Evolutionary conservation across 352 stramenopile species (phyloP), one percentile per base, ranked within the genome.

Genomic region (Phytophthora ramorum): DNA sequence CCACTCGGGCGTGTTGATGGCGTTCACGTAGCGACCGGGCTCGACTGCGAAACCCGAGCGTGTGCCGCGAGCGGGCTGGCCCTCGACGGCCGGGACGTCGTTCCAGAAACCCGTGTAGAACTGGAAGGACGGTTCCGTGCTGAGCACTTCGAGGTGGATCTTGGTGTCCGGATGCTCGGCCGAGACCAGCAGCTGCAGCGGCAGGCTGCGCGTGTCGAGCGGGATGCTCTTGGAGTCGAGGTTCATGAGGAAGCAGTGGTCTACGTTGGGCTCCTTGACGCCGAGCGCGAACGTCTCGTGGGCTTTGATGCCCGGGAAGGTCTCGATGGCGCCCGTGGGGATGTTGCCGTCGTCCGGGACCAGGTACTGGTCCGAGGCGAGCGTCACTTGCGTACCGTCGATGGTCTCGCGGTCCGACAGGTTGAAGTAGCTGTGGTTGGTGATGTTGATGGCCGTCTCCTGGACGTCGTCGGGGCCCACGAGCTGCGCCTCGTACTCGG

Each of bases 101-200:
- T 73, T 73, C 65, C 65, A 73, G 65, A 69, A 73, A 7, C 65
- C 65, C 30, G 65, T 73, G 58, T 73, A 73, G 58, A 73, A 73
- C 59, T 73, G 65, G 65, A 73, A 73, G 34, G 58, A 45, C 2
- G 65, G 65, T 30, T 73, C 65, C 3, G 65, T 73, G 41, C 65
- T 73, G 16, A 69, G 52, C 37, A 73, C 65, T 24, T 73, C 58
- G 20, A 73, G 51, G 45, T 69, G 65, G 20, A 73, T 60, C 37
- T 69, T 73, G 12, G 58, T 73, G 19, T 73, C 65, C 51, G 65
- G 65, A 24, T 73, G 65, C 19, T 59, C 49, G 19, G 65, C 65
- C 38, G 65, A 65, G 20, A 69, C 65, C 22, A 73, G 37, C 44
- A 73, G 40, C 38, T 73, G 65, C 13, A 73, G 65, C 34, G 58